Conservation (phyloP, 2,329 filamentous ascomycete species). For the Gnomoniopsis smithogilvyi region DNA sequence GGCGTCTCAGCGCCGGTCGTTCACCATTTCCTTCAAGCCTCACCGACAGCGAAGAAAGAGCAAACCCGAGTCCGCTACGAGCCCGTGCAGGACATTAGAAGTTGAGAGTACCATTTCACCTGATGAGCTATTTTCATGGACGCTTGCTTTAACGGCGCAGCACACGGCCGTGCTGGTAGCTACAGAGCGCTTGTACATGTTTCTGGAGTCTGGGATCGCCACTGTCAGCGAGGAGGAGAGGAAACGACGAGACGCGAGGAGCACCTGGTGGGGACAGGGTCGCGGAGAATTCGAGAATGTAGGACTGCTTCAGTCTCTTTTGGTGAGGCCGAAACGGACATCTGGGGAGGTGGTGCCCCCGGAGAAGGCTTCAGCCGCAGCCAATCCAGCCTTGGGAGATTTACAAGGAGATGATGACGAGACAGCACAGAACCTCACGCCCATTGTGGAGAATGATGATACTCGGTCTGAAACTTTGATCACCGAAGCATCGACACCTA, state of each 20-base stretch:
- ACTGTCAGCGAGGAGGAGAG: slow-evolving; percentile 15
- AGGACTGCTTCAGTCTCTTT: slow-evolving; percentile 12
- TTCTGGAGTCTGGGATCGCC: slow-evolving; percentile 8
- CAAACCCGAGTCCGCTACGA: background rate
- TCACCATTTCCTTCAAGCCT: background rate
- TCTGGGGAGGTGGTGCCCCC: too few relatives aligned
- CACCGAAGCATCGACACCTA: slow-evolving; percentile 6
- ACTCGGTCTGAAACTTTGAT: slow-evolving; percentile 8
- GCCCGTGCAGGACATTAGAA: background rate
- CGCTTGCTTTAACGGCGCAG: slow-evolving; percentile 13
- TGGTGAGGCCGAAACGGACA: slow-evolving; percentile 7
- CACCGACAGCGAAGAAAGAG: background rate
- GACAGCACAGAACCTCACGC: background rate
- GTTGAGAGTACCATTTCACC: background rate
- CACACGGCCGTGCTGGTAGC: slow-evolving; percentile 13
- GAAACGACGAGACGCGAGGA: slow-evolving; percentile 6
- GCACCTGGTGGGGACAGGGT: slow-evolving; percentile 16
- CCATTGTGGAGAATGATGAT: slow-evolving; percentile 10
- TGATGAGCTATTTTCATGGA: slow-evolving; percentile 16
- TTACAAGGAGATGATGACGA: background rate
- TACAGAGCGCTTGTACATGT: slow-evolving; percentile 6
- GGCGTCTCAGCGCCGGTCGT: background rate
- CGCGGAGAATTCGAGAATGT: slow-evolving; percentile 16
- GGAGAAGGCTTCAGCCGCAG: background rate
- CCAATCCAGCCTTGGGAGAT: background rate